A percentile compares a stretch with the other conserved stretches of the same genome.
Conservation (phyloP, 2,329 filamentous ascomycete species). For the Cordyceps javanica region DNA sequence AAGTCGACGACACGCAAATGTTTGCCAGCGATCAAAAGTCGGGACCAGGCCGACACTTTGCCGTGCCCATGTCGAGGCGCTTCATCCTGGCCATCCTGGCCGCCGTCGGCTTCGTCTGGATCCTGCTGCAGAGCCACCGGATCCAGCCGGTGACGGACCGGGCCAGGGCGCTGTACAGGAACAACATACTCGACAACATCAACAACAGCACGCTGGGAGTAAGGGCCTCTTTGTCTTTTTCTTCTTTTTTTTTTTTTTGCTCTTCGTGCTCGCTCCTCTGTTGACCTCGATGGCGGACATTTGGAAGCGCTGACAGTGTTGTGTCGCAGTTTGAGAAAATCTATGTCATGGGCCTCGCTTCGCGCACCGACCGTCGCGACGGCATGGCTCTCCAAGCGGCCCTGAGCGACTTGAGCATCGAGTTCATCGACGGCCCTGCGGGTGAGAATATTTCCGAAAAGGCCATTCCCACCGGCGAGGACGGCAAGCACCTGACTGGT, state of each 20-base stretch:
- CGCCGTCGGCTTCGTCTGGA: slow-evolving; percentile 4
- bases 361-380: slow-evolving; percentile 43
- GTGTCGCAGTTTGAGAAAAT: slow-evolving; percentile 16
- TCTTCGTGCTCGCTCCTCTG: too few relatives aligned
- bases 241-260: not conserved
- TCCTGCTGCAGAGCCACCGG: slow-evolving; percentile 7
- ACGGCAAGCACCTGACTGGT: slow-evolving; percentile 6
- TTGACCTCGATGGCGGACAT: too few relatives aligned
- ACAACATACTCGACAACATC: slow-evolving; percentile 7
- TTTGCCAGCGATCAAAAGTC: not conserved
- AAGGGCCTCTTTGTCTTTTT: not conserved
- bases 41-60: not conserved
- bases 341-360: slow-evolving; percentile 44
- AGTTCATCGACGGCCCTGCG: slow-evolving; percentile 39
- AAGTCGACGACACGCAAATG: not conserved
- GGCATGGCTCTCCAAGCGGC: slow-evolving; percentile 40
- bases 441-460: slow-evolving; percentile 32
- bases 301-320: not conserved
- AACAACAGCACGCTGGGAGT: slow-evolving; percentile 12
- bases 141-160: slow-evolving; percentile 3
- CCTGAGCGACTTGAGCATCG: slow-evolving; percentile 36
- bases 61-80: slow-evolving; percentile 7
- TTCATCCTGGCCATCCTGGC: slow-evolving; percentile 1
- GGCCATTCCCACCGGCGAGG: slow-evolving; percentile 21
- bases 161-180: not conserved